Evolutionary conservation across 495 filamentous ascomycete species (phyloP).

Genomic region (Cenococcum geophilum): DNA sequence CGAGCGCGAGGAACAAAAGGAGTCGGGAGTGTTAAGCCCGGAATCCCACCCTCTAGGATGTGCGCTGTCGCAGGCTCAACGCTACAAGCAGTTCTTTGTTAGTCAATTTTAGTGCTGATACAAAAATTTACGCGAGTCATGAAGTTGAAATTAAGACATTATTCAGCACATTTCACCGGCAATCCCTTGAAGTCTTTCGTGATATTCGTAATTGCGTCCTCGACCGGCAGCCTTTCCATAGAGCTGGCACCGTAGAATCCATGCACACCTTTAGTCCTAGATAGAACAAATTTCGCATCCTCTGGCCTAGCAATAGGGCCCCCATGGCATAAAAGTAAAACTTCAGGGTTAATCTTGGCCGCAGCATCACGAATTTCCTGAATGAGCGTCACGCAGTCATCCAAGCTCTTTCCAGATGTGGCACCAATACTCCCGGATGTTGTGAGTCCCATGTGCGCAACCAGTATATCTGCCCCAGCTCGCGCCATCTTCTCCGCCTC

Average conservation of each 20-base stretch:
- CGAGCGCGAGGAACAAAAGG: too few relatives aligned
- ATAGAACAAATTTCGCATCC: conserved; percentile 58
- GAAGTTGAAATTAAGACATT: too few relatives aligned
- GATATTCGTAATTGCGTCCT: conserved; percentile 54
- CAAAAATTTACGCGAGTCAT: too few relatives aligned
- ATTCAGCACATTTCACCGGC: too few relatives aligned
- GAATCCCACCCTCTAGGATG: too few relatives aligned
- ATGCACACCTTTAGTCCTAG: conserved; percentile 54
- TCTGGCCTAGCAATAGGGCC: conserved; percentile 39
- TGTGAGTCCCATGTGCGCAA: conserved; percentile 64
- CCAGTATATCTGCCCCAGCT: conserved; percentile 61
- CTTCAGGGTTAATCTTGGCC: conserved; percentile 46
- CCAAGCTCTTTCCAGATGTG: conserved; percentile 52
- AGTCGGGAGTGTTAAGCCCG: too few relatives aligned
- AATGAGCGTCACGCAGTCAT: conserved; percentile 53
- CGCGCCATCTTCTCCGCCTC: conserved; percentile 55
- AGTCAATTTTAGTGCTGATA: too few relatives aligned
- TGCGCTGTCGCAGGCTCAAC: too few relatives aligned
- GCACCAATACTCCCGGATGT: conserved; percentile 60
- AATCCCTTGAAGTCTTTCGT: conserved; percentile 55
- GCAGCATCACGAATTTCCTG: conserved; percentile 60
- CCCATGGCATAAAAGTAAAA: conserved; percentile 65
- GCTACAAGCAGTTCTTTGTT: too few relatives aligned
- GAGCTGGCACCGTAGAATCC: conserved; percentile 67
- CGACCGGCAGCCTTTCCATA: conserved; percentile 66